These are phyloP conservation scores for Zasmidium citrigriseum DNA, from an alignment of 2,329 filamentous ascomycete species.

Conservation along the genomic window DNA sequence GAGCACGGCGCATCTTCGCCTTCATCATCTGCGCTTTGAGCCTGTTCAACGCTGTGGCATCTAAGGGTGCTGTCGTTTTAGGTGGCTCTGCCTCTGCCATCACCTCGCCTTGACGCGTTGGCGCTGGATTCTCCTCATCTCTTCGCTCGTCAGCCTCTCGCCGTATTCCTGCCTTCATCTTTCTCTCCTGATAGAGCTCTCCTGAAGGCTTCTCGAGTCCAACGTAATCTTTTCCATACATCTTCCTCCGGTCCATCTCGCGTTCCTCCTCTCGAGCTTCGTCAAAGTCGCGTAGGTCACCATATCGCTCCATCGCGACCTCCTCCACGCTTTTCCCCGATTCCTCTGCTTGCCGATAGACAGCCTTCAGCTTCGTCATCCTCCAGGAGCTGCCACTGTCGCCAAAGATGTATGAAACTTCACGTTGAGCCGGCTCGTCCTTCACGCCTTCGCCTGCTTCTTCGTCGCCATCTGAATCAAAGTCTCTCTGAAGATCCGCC, in stretches of 20 bases:
- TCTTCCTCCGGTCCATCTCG: constrained; percentile 80
- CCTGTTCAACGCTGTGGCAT: constrained; percentile 81
- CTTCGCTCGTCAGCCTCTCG: constrained; percentile 29
- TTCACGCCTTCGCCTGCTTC: constrained; percentile 44
- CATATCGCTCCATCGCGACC: constrained; percentile 79
- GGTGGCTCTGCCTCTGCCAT: constrained; percentile 58
- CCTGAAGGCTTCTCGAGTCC: constrained; percentile 85
- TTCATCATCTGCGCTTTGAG: constrained; percentile 95
- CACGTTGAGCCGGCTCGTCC: constrained; percentile 56
- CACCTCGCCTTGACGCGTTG: constrained; percentile 53
- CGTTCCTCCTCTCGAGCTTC: constrained; percentile 88
- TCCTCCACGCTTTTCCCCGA: constrained; percentile 74
- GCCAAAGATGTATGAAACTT: constrained; percentile 82
- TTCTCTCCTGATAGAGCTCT: constrained; percentile 79
- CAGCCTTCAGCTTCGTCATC: constrained; percentile 89
- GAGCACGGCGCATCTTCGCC: constrained; percentile 78
- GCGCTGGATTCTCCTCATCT: constrained; percentile 32
- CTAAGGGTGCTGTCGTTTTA: constrained; percentile 57
- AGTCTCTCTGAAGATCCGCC: constrained; percentile 54
- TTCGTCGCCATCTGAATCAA: constrained; percentile 55
- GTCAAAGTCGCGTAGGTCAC: constrained; percentile 80
- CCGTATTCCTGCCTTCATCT: constrained; percentile 58
- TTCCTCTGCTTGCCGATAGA: constrained; percentile 78
- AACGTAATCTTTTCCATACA: constrained; percentile 82
- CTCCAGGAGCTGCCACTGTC: constrained; percentile 91